These are phyloP conservation scores for Sclerotinia spermophila DNA, from an alignment of 2,329 filamentous ascomycete genomes.

Conservation along the genomic window DNA sequence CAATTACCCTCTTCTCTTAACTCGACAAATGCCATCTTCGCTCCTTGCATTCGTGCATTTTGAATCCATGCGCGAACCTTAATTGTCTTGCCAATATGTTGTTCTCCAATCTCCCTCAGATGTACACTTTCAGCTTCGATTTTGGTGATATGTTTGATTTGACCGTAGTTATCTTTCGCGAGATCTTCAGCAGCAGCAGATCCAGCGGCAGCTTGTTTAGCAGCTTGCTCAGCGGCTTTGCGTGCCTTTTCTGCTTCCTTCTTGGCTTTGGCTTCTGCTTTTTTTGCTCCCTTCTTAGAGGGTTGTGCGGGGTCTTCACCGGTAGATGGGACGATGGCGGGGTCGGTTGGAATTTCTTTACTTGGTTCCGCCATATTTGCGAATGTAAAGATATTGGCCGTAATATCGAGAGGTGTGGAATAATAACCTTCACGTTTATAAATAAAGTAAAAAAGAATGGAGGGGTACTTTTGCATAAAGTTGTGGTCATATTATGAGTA, in stretches of 20 bases:
- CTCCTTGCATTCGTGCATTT: slow-evolving; percentile 82
- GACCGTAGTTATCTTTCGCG: slow-evolving; percentile 77
- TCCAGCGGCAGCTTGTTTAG: slow-evolving; percentile 62
- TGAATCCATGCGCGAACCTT: slow-evolving; percentile 78
- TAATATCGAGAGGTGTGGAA: not conserved
- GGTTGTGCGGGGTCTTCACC: slow-evolving; percentile 22
- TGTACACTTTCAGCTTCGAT: slow-evolving; percentile 53
- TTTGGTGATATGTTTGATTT: slow-evolving; percentile 55
- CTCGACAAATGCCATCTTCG: slow-evolving; percentile 89
- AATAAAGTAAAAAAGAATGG: slow-evolving; percentile 10
- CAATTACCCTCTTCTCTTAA: slow-evolving; percentile 71
- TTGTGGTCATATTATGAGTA: slow-evolving; percentile 14
- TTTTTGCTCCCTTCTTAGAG: slow-evolving; percentile 81
- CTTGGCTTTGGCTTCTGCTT: slow-evolving; percentile 80
- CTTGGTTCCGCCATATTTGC: slow-evolving; percentile 24
- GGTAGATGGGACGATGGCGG: slow-evolving; percentile 12
- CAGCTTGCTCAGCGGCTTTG: slow-evolving; percentile 70
- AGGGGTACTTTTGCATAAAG: slow-evolving; percentile 15
- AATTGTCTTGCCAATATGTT: slow-evolving; percentile 65
- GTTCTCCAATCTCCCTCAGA: slow-evolving; percentile 61
- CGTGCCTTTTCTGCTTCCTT: slow-evolving; percentile 79
- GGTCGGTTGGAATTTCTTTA: slow-evolving; percentile 25
- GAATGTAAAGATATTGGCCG: not conserved
- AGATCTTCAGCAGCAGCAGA: slow-evolving; percentile 61
- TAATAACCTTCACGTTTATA: not conserved